Conservation (phyloP, 2,329 filamentous ascomycete genomes). For the Amauroascus niger region DNA sequence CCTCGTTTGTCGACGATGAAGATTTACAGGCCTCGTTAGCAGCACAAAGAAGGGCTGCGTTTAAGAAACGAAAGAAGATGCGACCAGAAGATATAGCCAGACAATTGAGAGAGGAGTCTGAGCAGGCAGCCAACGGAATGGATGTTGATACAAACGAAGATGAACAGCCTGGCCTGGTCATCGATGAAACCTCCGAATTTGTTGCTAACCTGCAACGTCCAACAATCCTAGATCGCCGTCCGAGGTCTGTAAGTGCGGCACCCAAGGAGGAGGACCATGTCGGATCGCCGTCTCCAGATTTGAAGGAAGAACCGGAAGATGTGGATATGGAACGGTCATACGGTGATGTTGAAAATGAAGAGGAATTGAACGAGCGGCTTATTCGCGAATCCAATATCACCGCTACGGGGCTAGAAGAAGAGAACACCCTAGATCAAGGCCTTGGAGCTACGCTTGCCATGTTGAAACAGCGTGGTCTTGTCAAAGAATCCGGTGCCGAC, state of each 20-base stretch:
- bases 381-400: conserved; percentile 47
- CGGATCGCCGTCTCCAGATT: conserved; percentile 29
- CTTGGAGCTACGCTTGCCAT: conserved; percentile 74
- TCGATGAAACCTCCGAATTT: conserved; percentile 93
- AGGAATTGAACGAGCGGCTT: conserved; percentile 42
- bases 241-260: conserved; percentile 22
- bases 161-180: conserved; percentile 61
- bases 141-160: conserved; percentile 50
- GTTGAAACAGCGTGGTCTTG: conserved; percentile 72
- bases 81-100: conserved; percentile 79
- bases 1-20: conserved; percentile 77
- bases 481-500: conserved; percentile 54
- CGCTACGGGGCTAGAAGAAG: conserved; percentile 69
- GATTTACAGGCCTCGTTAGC: conserved; percentile 81
- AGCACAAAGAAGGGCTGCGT: conserved; percentile 65
- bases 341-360: conserved; percentile 43
- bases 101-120: conserved; percentile 58
- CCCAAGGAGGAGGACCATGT: conserved; percentile 26
- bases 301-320: conserved; percentile 46
- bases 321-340: conserved; percentile 46
- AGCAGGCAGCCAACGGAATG: conserved; percentile 40
- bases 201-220: conserved; percentile 73
- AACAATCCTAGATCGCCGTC: conserved; percentile 46
- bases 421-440: conserved; percentile 67
- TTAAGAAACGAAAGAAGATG: conserved; percentile 85